Evolutionary conservation across 2,329 filamentous ascomycete species (phyloP), one percentile per base, ranked within the genome.

Genomic region (Boeremia lycopersici): DNA sequence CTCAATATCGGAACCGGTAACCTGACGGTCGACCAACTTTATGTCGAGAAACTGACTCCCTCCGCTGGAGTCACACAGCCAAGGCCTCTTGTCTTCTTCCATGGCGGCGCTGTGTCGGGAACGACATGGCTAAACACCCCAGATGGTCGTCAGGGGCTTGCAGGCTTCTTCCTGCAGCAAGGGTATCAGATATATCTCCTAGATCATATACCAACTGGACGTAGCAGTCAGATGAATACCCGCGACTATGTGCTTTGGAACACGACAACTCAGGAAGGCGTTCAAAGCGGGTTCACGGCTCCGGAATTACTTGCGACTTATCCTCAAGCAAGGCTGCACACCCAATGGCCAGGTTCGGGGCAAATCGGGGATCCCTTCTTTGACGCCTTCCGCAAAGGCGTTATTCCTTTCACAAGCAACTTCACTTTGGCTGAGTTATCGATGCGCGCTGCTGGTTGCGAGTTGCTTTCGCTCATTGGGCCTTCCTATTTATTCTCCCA

Each of bases 141-240:
- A 19, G 79, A 39, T 17, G 31, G 39, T 8, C 34, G 56, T 15
- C 48, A 52, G 33, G 54, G 48, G 4, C 49, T 51, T 29, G 54
- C 49, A 15, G 23, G 28, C 17, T 57, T 45, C 33, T 57, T 57
- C 17, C 30, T 57, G 7, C 44, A 53, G 25, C 36, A 57, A 23
- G 79, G 79, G 31, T 79, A 80, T 65, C 75, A 77, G 43, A 71
- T 80, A 46, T 82, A 81, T 62, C 65, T 82, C 35, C 69, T 79
- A n/a, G 81, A 83, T 59, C 75, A 79, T 59, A 72, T 77, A 4
- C 72, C 73, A 28, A 76, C 77, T 19, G 80, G 77, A 25, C 75
- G 80, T 28, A 17, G 36, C 17, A 41, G 47, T 13, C 29, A 49
- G 15, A 49, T 49, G 36, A 44, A 41, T 29, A 46, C 44, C 9